Evolutionary conservation across 2,329 filamentous ascomycete genomes (phyloP).

Genomic region (Fusarium redolens): DNA sequence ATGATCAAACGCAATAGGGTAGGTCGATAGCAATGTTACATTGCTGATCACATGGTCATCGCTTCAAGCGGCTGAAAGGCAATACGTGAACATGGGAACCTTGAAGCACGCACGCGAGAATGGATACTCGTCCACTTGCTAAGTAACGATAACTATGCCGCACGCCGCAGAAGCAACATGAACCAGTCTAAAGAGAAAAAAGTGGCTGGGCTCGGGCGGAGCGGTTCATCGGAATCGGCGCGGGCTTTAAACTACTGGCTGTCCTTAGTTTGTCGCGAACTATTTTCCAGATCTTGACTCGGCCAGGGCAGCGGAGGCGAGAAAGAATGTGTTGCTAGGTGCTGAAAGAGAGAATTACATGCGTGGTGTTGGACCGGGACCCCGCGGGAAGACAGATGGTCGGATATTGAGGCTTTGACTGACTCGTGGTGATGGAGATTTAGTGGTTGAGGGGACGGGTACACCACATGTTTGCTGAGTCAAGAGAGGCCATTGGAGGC

Average conservation of each 20-base stretch:
- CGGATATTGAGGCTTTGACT: conserved; percentile 3
- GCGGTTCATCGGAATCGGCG: conserved; percentile 30
- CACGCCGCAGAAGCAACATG: conserved; percentile 1
- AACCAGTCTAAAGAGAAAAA: neutral
- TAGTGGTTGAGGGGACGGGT: conserved; percentile 1
- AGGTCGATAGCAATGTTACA: neutral
- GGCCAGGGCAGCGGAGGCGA: conserved; percentile 5
- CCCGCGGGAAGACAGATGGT: conserved; percentile 11
- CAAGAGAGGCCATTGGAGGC: neutral
- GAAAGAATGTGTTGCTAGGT: neutral
- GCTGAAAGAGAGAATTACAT: neutral
- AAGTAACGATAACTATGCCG: neutral
- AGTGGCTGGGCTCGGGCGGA: conserved; percentile 27
- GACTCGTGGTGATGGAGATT: conserved; percentile 16
- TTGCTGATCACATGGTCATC: conserved; percentile 21
- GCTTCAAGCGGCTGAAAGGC: conserved; percentile 15
- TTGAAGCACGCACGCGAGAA: conserved; percentile 26
- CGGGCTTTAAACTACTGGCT: conserved; percentile 14
- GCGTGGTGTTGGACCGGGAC: neutral
- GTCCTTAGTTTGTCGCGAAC: conserved; percentile 8
- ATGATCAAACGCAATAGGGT: neutral
- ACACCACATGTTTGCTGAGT: conserved; percentile 22
- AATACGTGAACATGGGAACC: conserved; percentile 1
- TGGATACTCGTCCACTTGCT: conserved; percentile 4
- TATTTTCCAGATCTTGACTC: conserved; percentile 18